phyloP scores from a whole-genome alignment of 257 asterid species.

The Plectranthus barbatus region DNA sequence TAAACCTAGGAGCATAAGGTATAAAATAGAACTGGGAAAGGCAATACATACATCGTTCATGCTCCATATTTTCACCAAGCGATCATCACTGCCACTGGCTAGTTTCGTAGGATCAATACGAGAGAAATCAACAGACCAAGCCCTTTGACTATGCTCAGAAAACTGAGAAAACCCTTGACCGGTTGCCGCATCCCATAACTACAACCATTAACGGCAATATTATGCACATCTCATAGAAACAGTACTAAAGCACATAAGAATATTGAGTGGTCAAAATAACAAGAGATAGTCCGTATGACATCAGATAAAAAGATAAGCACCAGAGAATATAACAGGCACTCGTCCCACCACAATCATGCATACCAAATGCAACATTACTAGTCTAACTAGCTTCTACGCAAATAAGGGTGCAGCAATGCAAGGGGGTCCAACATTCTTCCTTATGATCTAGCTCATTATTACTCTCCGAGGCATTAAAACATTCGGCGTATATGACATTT shows the following conservation, averaged over 20 bases:
- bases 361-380: neutral
- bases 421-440: neutral
- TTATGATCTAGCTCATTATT: neutral
- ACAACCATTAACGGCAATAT: conserved; percentile 26
- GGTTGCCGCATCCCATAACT: conserved; percentile 94
- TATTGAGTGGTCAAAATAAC: neutral
- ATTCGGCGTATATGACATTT: neutral
- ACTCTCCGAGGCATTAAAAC: neutral
- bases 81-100: conserved; percentile 93
- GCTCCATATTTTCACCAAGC: conserved; percentile 85
- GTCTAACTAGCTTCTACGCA: neutral
- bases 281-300: neutral
- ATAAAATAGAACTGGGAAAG: conserved; percentile 13
- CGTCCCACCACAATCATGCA: neutral
- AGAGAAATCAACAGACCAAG: conserved; percentile 98
- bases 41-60: conserved; percentile 58
- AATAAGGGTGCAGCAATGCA: neutral
- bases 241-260: conserved; percentile 7
- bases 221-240: conserved; percentile 17
- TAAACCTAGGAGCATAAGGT: neutral
- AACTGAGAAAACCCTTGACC: conserved; percentile 61
- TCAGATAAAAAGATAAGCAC: neutral
- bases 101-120: conserved; percentile 65
- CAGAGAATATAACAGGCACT: neutral
- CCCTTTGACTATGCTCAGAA: conserved; percentile 72